These are phyloP conservation scores for Kodamaea derodonti DNA, from an alignment of 1,139 yeast genomes.

Conservation along the genomic window DNA sequence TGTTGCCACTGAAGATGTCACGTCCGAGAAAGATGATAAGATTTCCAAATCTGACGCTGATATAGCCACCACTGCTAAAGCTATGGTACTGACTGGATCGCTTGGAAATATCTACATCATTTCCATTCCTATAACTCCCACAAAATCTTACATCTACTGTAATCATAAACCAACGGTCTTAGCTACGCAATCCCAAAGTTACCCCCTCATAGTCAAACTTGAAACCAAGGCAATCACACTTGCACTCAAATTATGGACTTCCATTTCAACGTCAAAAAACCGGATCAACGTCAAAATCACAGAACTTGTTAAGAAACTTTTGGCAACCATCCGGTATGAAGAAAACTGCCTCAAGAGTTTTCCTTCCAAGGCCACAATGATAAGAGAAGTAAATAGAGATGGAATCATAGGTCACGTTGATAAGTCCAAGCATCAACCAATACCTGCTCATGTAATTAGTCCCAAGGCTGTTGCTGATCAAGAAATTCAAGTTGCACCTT, in stretches of 20 bases:
- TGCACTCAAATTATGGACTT: slow-evolving; percentile 46
- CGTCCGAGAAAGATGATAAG: too few species aligned
- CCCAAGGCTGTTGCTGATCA: too few species aligned
- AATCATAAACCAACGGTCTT: slow-evolving; percentile 44
- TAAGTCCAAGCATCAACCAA: too few species aligned
- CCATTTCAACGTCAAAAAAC: slow-evolving; percentile 35
- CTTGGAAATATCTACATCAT: slow-evolving; percentile 48
- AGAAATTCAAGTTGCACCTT: too few species aligned
- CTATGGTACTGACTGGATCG: too few species aligned
- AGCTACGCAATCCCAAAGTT: slow-evolving; percentile 22
- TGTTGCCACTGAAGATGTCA: too few species aligned
- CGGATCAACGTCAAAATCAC: slow-evolving; percentile 40
- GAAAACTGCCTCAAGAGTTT: slow-evolving; percentile 50
- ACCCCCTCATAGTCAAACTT: slow-evolving; percentile 32
- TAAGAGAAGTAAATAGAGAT: slow-evolving; percentile 39
- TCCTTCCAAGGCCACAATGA: slow-evolving; percentile 47
- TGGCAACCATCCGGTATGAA: slow-evolving; percentile 48
- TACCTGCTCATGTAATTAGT: too few species aligned
- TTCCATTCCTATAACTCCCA: slow-evolving; percentile 58
- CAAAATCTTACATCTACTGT: slow-evolving; percentile 55
- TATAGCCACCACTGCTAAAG: too few species aligned
- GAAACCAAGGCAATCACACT: slow-evolving; percentile 36
- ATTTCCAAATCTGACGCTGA: too few species aligned
- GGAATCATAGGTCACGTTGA: too few species aligned
- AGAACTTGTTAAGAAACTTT: slow-evolving; percentile 27